Base-by-base conservation (phyloP, 441 rosid species). In the Erodium chrysanthum region DNA sequence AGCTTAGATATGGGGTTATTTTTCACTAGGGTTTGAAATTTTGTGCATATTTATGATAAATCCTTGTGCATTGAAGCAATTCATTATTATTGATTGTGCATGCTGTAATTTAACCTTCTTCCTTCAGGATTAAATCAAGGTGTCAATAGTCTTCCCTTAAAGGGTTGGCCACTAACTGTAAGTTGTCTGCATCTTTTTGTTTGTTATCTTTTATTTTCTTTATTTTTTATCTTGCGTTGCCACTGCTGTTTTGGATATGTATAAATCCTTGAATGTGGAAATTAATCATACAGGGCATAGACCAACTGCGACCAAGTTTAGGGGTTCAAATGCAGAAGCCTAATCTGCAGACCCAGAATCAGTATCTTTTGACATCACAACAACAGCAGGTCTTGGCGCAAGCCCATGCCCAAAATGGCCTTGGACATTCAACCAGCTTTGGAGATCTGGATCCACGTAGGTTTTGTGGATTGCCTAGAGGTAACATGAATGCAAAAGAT, bases 131-230 rank as follows among this genome's bases (percentile, higher is more conserved):
- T 79, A 59, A 83, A 77, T 75, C 91, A 76, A 70, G 84, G 91
- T 59, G 80, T 78, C 35, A 68, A 83, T 44, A 78, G 82, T 72
- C 83, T 87, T 77, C 92, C 89, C 27, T 75, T 85, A 70, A 85
- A 84, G 80, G 92, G 89, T 18, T 87, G 88, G 89, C 92, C 92
- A 69, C 74, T 85, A 61, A 82, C 86, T 56, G 89, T 85, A 81
- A 82, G 89, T 82, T 70, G 17, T 63, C 42, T 68, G 48, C 70
- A 14, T 22, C 63, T 66, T 66, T 21, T 54, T 59, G 29, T 8
- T 70, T 22, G 66, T 21, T 17, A 48, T 48, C 4, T 9, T 66
- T 8, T 35, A 31, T 74, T 52, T 52, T 52, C 18, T 17, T 1
- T 33, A 18, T 17, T 17, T n/a, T n/a, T n/a, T n/a, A n/a, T n/a